These are phyloP conservation scores for Blastobotrys arbuscula DNA, from an alignment of 1,139 yeast species.

Conservation along the genomic window DNA sequence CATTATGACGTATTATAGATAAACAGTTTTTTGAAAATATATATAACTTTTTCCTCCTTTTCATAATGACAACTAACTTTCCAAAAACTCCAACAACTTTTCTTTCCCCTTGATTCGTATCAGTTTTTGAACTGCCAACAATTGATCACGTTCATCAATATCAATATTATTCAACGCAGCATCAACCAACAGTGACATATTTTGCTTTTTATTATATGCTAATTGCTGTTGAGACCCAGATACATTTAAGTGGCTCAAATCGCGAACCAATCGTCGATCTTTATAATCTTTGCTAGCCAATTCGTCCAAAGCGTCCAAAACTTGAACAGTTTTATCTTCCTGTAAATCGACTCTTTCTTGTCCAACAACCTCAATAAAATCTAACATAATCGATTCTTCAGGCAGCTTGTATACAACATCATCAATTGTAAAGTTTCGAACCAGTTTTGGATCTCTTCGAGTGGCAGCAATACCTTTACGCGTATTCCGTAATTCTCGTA, in stretches of 20 bases:
- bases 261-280: slow-evolving; percentile 34
- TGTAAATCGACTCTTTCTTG: slow-evolving; percentile 21
- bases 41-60: too few species aligned
- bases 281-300: slow-evolving; percentile 29
- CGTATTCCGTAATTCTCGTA: slow-evolving; percentile 38
- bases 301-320: slow-evolving; percentile 33
- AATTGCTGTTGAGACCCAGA: slow-evolving; percentile 25
- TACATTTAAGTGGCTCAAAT: slow-evolving; percentile 29
- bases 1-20: too few species aligned
- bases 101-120: slow-evolving; percentile 67
- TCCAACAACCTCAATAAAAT: slow-evolving; percentile 50
- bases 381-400: slow-evolving; percentile 67
- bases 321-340: slow-evolving; percentile 25
- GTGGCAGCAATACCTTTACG: slow-evolving; percentile 43
- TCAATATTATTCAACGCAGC: slow-evolving; percentile 29
- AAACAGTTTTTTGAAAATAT: too few species aligned
- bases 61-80: background rate
- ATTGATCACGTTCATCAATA: slow-evolving; percentile 45
- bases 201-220: slow-evolving; percentile 26
- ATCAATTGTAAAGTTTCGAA: slow-evolving; percentile 39
- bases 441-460: slow-evolving; percentile 33
- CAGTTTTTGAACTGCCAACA: slow-evolving; percentile 53
- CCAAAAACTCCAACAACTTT: slow-evolving; percentile 53
- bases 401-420: slow-evolving; percentile 60
- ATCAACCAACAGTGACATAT: slow-evolving; percentile 38